A percentile compares a stretch with the other conserved stretches of the same genome.
phyloP scores from a whole-genome alignment of 805 yeast species.

The Saccharomycopsis guyanensis region DNA sequence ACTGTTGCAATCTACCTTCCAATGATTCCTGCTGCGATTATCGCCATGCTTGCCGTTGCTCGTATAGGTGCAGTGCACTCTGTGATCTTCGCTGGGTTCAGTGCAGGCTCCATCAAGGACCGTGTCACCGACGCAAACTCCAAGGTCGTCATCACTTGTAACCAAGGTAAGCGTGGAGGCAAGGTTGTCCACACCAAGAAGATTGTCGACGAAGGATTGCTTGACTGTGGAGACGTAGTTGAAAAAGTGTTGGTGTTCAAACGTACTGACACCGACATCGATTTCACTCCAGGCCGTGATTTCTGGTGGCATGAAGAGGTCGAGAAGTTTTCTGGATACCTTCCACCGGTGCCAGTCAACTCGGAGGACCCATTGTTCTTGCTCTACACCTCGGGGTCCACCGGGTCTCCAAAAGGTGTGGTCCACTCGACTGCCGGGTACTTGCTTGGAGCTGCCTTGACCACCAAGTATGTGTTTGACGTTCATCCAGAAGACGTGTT shows the following conservation, averaged over 20 bases:
- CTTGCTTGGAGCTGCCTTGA: constrained; percentile 83
- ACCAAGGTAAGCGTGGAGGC: constrained; percentile 94
- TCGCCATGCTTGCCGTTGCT: constrained; percentile 88
- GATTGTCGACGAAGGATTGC: constrained; percentile 91
- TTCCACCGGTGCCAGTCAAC: constrained; percentile 80
- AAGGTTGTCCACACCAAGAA: constrained; percentile 86
- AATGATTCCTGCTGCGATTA: constrained; percentile 94
- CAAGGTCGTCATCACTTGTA: constrained; percentile 84
- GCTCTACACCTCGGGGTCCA: constrained; percentile 95
- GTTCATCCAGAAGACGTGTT: constrained; percentile 80
- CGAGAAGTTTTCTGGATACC: constrained; percentile 72
- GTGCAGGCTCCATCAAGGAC: constrained; percentile 86
- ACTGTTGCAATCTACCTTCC: constrained; percentile 95
- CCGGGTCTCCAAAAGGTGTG: constrained; percentile 98
- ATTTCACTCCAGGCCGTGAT: constrained; percentile 76
- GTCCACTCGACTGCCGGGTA: constrained; percentile 94
- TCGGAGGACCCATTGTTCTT: constrained; percentile 94
- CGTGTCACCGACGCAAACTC: constrained; percentile 84
- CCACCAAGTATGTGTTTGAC: constrained; percentile 91
- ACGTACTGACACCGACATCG: constrained; percentile 69
- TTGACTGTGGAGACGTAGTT: constrained; percentile 55
- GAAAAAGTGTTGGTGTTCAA: constrained; percentile 78
- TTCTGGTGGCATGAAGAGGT: constrained; percentile 93
- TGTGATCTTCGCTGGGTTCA: constrained; percentile 94
- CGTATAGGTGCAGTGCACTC: constrained; percentile 96